These are phyloP conservation scores for Saitozyma podzolica DNA, from an alignment of 768 basidiomycete species.

Conservation along the genomic window DNA sequence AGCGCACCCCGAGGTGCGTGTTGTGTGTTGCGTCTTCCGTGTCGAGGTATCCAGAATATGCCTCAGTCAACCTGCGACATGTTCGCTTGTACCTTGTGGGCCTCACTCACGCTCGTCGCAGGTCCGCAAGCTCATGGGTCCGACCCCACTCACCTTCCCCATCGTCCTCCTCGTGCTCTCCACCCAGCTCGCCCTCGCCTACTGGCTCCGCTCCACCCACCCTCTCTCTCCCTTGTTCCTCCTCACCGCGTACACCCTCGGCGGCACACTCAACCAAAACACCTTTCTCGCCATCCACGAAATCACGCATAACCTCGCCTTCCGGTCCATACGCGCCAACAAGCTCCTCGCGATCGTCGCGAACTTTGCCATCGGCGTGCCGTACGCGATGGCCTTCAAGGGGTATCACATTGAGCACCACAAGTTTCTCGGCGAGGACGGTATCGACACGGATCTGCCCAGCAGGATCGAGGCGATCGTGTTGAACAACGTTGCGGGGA, in stretches of 20 bases:
- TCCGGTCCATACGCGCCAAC: constrained; percentile 76
- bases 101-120: constrained; percentile 44
- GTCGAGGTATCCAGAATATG: neutral
- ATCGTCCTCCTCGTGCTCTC: constrained; percentile 78
- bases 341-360: constrained; percentile 85
- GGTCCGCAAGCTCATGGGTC: constrained; percentile 96
- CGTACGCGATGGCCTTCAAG: constrained; percentile 95
- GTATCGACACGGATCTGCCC: constrained; percentile 92
- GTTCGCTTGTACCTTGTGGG: neutral
- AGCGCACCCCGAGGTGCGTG: constrained; percentile 80
- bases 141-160: constrained; percentile 88
- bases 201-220: constrained; percentile 66
- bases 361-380: constrained; percentile 90
- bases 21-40: too few relatives aligned
- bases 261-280: constrained; percentile 96
- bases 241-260: constrained; percentile 75
- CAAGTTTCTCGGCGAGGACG: constrained; percentile 92
- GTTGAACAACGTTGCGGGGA: constrained; percentile 93
- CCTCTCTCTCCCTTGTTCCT: constrained; percentile 74
- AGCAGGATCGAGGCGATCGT: constrained; percentile 78
- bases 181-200: constrained; percentile 69
- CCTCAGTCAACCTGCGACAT: neutral
- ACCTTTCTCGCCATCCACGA: constrained; percentile 98
- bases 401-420: constrained; percentile 96
- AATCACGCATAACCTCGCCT: constrained; percentile 96